Evolutionary conservation across 2,329 filamentous ascomycete genomes (phyloP), one percentile per base, ranked within the genome.

Genomic region (Aspergillus amoenus): DNA sequence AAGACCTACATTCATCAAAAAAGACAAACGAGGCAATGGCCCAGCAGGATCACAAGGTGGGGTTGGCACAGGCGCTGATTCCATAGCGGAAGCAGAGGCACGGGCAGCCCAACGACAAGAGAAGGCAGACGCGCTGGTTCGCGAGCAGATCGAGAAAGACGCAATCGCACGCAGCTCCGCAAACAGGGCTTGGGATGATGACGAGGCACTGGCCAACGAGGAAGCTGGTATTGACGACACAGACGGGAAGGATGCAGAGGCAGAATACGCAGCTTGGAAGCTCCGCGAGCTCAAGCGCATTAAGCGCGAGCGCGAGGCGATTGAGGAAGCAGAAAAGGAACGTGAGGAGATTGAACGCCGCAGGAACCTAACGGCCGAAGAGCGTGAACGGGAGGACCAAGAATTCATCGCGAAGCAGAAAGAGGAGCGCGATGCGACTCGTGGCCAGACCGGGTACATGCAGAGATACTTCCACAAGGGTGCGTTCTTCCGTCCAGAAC

Each of bases 381-480:
- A 97, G 76, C 85, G 94, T 47, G 86, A 88, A 57, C 88, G 86
- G 57, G 94, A 99, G 73, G 94, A 99, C 73, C 84, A 87, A 43
- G 89, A 83, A 50, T 90, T 86, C 73, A 78, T 97, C 17, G 87
- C 87, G 1, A 81, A 82, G 63, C 93, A 97, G 75, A 86, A 88
- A 65, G 89, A 89, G 61, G 92, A 96, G 61, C 79, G 80, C 22
- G 90, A 90, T 66, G 86, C 89, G 60, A 75, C 81, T 50, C 88
- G 88, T 59, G 91, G 91, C 52, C 89, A 93, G 76, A 91, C 94
- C 82, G 84, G 84, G 2, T 97, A 87, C 73, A 91, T 97, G 89
- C 93, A 97, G 70, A 92, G 93, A 71, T 99, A 97, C 78, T 93
- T 91, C 75, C 94, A 99, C 81, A 93, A 93, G 77, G 94, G 94